Base-by-base conservation (phyloP, 495 filamentous ascomycete genomes). In the Penicillium steckii region DNA sequence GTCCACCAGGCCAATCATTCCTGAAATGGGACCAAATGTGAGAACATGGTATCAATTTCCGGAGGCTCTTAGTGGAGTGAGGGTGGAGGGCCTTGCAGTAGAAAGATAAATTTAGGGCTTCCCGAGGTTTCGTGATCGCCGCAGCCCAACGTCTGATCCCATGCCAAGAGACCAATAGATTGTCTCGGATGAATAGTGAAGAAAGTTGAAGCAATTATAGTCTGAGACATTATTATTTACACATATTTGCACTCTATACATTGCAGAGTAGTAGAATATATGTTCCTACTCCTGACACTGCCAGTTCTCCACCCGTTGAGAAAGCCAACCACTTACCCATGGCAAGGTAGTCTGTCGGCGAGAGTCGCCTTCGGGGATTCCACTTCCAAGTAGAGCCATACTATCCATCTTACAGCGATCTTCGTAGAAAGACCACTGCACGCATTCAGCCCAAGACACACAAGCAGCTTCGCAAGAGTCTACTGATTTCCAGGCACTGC, bases 341-440 rank as follows among this genome's bases (percentile, higher is more conserved):
- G 53, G 53, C n/a, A 63, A 38, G 21, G 50, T 60, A 3, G 49
- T 65, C 35, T 62, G 57, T 9, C 53, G 59, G n/a, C 56, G 56
- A 18, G 48, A 37, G 43, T 62, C 62, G 15, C 59, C 53, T 24
- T 55, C 50, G n/a, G 62, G 62, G 43, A 59, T 57, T 4, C 60
- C 62, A 37, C 53, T 57, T 12, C 60, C 56, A 44, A 62, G 53
- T 17, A 57, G 38, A 3, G 59, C 22, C 48, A 53, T 55, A 22
- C 54, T 56, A 24, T 65, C 59, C 53, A 63, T 59, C 42, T 53
- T 56, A 40, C 60, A 63, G 12, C 51, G 60, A 44, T 61, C 63
- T 18, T 64, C 63, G 18, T 64, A 63, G 52, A 61, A 66, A 37
- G 48, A 57, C 63, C 63, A 66, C 50, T 66, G 63, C 18, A 66